Conservation (phyloP, 768 basidiomycete species). For the Hemileccinum rubropunctum region DNA sequence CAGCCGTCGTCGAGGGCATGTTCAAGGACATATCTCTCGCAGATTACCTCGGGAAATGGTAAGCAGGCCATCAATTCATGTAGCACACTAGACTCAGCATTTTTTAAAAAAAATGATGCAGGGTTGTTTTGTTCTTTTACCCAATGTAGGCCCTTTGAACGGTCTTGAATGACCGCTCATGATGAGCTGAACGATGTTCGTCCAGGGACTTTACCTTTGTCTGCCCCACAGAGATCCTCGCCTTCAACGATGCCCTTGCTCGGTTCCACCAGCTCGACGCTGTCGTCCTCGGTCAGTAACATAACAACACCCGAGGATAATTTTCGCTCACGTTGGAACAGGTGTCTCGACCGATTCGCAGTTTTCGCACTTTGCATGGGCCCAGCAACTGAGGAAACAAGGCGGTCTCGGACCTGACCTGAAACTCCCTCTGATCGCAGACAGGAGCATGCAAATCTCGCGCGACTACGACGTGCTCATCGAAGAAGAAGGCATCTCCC, state of each 20-base stretch:
- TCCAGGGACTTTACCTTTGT: conserved; percentile 83
- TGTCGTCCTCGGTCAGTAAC: conserved; percentile 64
- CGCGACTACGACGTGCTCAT: conserved; percentile 87
- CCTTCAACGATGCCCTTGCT: conserved; percentile 85
- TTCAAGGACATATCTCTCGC: conserved; percentile 77
- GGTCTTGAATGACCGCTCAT: not conserved
- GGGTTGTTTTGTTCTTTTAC: conserved; percentile 95
- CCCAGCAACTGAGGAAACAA: conserved; percentile 73
- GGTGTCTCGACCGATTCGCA: conserved; percentile 89
- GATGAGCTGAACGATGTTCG: not conserved
- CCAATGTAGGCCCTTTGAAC: conserved; percentile 77
- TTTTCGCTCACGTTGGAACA: conserved; percentile 19
- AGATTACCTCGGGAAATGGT: conserved; percentile 84
- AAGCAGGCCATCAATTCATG: not conserved
- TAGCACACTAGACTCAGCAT: not conserved
- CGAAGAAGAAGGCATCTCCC: conserved; percentile 84
- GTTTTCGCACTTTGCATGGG: conserved; percentile 86
- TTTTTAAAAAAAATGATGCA: conserved; percentile 33
- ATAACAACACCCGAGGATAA: not conserved
- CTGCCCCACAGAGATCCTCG: conserved; percentile 95
- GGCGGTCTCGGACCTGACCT: conserved; percentile 91
- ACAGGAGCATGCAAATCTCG: conserved; percentile 74
- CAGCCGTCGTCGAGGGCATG: conserved; percentile 70
- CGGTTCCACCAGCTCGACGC: conserved; percentile 74
- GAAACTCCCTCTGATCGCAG: conserved; percentile 79